Evolutionary conservation across 176 grass and related monocot species (phyloP).

Genomic region (Chrysopogon serrulatus): DNA sequence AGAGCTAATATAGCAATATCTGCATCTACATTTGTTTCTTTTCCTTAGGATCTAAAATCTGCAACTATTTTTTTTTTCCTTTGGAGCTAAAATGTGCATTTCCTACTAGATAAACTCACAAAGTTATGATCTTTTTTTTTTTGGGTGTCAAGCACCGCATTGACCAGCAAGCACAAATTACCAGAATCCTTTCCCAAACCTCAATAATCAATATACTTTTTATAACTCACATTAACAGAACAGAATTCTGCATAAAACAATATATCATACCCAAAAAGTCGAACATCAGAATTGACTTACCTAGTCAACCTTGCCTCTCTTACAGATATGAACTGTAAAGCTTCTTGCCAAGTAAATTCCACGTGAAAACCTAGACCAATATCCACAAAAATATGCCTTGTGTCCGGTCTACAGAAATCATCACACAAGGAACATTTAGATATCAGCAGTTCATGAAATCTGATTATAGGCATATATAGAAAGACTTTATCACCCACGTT

Average conservation of each 20-base stretch:
- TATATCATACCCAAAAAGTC: not conserved
- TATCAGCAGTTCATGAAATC: not conserved
- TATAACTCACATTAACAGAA: not conserved
- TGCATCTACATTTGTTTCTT: not conserved
- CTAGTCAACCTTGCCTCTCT: constrained; percentile 66
- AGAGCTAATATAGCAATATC: not conserved
- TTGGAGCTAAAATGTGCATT: not conserved
- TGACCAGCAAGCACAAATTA: not conserved
- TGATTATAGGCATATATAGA: not conserved
- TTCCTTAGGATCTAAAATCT: not conserved
- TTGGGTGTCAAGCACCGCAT: not conserved
- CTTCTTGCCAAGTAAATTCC: constrained; percentile 92
- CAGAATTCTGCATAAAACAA: not conserved
- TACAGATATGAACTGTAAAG: constrained; percentile 84
- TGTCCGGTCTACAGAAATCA: constrained; percentile 55
- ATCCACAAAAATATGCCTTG: constrained; percentile 84
- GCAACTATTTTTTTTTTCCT: not conserved
- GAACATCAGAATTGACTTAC: constrained; percentile 26
- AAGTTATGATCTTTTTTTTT: not conserved
- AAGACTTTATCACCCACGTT: not conserved
- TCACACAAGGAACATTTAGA: not conserved
- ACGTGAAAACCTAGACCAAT: constrained; percentile 94
- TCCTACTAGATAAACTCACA: not conserved
- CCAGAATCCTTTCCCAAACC: not conserved
- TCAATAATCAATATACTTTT: not conserved